These are phyloP conservation scores for Aspergillus sp. DNA, from an alignment of 2,329 filamentous ascomycete species.

Conservation along the genomic window DNA sequence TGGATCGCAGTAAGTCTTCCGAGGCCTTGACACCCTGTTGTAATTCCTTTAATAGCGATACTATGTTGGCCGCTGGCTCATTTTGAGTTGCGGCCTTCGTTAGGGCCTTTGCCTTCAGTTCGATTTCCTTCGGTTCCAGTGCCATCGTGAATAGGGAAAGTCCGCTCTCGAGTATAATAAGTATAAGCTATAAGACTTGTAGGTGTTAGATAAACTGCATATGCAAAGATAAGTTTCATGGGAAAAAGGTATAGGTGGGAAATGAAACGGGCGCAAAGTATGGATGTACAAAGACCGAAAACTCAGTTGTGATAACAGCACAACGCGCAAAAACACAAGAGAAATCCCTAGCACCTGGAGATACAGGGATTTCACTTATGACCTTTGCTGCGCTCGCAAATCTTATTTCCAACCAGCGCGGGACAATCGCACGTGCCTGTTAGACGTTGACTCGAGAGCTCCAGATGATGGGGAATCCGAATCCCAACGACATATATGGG, in stretches of 20 bases:
- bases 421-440: constrained; percentile 12
- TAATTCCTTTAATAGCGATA: constrained; percentile 73
- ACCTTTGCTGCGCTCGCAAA: neutral
- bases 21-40: constrained; percentile 79
- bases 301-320: neutral
- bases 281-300: neutral
- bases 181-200: constrained; percentile 1
- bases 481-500: neutral
- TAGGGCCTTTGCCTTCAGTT: constrained; percentile 73
- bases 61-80: constrained; percentile 70
- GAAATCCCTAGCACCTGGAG: neutral
- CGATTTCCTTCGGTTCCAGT: constrained; percentile 83
- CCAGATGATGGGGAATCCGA: neutral
- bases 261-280: neutral
- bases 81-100: constrained; percentile 74
- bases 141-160: constrained; percentile 14
- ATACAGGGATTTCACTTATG: neutral
- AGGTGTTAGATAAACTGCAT: neutral
- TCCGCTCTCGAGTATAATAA: neutral
- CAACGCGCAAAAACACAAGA: neutral
- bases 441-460: neutral
- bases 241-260: neutral
- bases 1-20: constrained; percentile 85
- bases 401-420: neutral
- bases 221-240: neutral